These are phyloP conservation scores for Thalassia testudinum DNA, from an alignment of 116 monocot species.

Conservation along the genomic window DNA sequence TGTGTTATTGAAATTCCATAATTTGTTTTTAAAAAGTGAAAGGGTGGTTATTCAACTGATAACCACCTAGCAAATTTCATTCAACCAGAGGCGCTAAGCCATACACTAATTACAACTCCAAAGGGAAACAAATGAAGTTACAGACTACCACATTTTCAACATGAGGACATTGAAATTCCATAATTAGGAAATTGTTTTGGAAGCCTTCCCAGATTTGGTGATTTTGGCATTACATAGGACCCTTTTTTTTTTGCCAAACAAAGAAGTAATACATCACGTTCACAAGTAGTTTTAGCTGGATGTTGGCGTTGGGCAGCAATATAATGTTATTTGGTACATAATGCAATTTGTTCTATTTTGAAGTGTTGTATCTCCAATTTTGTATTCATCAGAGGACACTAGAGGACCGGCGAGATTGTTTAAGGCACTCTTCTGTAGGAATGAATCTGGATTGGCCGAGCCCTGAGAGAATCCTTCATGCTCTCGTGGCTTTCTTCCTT, in stretches of 20 bases:
- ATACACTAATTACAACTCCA: too few species aligned
- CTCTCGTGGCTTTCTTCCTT: constrained; percentile 51
- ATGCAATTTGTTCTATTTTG: not conserved
- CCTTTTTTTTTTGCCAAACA: too few species aligned
- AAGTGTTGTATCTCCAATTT: not conserved
- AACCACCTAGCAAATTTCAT: too few species aligned
- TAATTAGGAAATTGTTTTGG: too few species aligned
- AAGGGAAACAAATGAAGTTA: too few species aligned
- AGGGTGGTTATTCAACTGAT: too few species aligned
- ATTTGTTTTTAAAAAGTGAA: too few species aligned
- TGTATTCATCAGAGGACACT: constrained; percentile 32
- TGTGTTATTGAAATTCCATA: not conserved
- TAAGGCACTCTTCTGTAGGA: constrained; percentile 7
- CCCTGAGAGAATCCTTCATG: constrained; percentile 41
- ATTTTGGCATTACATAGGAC: too few species aligned
- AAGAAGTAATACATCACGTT: not conserved
- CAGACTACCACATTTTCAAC: too few species aligned
- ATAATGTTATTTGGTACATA: not conserved
- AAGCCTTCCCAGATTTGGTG: too few species aligned
- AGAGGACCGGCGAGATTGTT: constrained; percentile 7
- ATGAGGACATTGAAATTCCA: too few species aligned
- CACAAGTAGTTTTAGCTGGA: not conserved
- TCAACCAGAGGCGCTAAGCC: too few species aligned
- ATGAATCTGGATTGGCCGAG: constrained; percentile 18
- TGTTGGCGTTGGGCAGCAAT: not conserved